Base-by-base conservation (phyloP, 2,329 filamentous ascomycete species). In the Epichloe brachyelytri region DNA sequence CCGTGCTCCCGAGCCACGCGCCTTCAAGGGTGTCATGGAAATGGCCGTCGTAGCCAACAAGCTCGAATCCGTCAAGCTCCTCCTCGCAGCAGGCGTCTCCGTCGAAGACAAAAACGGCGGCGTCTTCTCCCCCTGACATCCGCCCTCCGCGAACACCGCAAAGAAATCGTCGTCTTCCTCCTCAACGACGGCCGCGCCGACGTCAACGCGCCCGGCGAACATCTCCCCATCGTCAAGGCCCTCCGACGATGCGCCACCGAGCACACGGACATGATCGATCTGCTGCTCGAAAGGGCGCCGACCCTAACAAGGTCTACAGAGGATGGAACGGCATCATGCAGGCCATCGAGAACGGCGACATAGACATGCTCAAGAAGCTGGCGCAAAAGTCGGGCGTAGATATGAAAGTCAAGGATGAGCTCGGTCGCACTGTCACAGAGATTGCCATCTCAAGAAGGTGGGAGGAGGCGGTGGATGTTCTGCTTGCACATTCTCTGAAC, bases 31-130 rank as follows among this genome's bases (percentile, higher is more conserved):
- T 6, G 76, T 84, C 1, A 72, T 86, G 62, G 82, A 85, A 59
- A 78, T 80, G 71, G 82, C 82, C 2, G 82, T 85, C 7, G 73
- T 77, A 1, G 82, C 82, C 17, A 76, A 83, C 62, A 74, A 85
- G 63, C 71, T 86, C 14, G 80, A 84, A 53, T 82, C 77, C 37
- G 73, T 86, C 64, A 83, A 83, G 65, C 66, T 85, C 44, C 73
- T 86, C 36, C 70, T 86, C 15, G 71, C 69, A 15, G 79, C 81
- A 0, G 83, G 83, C 14, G 77, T 85, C 17, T 81, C 74, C 40
- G 80, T 85, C 50, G 82, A 86, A 62, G 83, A 85, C 66, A 82
- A 82, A 66, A 86, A 83, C 60, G 82, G 81, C 19, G 83, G 83
- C 49, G 83, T 86, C 46, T 87, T 86, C 68, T 84, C 80, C 0